Evolutionary conservation across 2,329 filamentous ascomycete species (phyloP), one percentile per base, ranked within the genome.

Genomic region (Metarhizium sp.): DNA sequence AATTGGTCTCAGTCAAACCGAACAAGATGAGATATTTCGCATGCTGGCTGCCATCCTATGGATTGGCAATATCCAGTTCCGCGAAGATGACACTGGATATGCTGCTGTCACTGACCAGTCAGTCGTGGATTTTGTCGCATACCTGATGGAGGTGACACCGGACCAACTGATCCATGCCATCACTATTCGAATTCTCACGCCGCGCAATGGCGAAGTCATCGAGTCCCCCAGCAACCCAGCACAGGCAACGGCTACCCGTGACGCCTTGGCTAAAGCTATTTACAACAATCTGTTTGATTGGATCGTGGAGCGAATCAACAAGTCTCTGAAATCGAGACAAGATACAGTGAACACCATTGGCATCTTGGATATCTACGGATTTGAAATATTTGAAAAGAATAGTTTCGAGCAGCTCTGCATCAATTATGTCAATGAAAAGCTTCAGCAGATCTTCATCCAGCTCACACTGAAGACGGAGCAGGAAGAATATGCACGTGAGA

Each of bases 381-480:
- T 99, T 66, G 94, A 99, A 69, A 99, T 99, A 62, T 99, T 99
- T 63, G 94, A 99, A 69, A 94, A 92, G 75, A 99, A 99, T 76
- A 96, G 90, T 61, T 99, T 99, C 66, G 94, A 99, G 71, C 94
- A 99, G 73, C 82, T 99, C 7, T 99, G 94, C 74, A 99, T 99
- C 79, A 99, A 99, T 76, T 99, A 97, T 67, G 95, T 97, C 67
- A 99, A 99, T 72, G 94, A 99, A 74, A 99, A 99, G 73, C 77
- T 99, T 56, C 94, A 99, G 73, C 94, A 99, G 68, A 97, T 99
- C 65, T 99, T 99, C 69, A 99, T 99, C 63, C 94, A 99, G 71
- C 78, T 99, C 63, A 99, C 94, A 0, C 73, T 99, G 59, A 96
- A 96, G 76, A 87, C 94, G 0, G 94, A 99, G 70, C 94, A 99